phyloP scores from a whole-genome alignment of 257 asterid species.

The Salvia rosmarinus region DNA sequence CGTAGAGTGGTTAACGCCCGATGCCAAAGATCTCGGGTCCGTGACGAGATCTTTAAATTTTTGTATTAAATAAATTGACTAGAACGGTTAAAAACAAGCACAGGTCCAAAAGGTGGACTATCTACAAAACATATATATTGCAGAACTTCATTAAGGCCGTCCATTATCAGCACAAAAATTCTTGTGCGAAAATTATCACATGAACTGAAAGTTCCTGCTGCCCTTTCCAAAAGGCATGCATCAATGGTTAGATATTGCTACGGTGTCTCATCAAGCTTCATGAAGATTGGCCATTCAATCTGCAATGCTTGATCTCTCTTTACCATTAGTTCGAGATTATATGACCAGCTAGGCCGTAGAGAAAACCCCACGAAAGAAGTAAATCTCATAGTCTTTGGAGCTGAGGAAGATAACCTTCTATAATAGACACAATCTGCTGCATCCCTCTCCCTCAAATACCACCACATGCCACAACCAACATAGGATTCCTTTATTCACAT shows the following conservation, averaged over 20 bases:
- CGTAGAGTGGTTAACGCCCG: too few species aligned
- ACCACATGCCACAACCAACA: not conserved
- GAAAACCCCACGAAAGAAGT: not conserved
- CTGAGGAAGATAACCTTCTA: not conserved
- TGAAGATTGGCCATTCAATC: not conserved
- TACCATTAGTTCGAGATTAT: not conserved
- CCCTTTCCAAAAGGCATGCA: not conserved
- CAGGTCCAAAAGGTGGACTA: not conserved
- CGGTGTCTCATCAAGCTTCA: not conserved
- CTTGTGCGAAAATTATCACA: not conserved
- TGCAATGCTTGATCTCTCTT: conserved; percentile 13
- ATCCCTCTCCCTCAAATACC: not conserved
- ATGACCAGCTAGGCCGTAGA: not conserved
- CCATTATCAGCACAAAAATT: not conserved
- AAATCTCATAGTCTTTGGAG: not conserved
- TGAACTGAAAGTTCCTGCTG: not conserved
- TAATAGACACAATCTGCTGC: conserved; percentile 13
- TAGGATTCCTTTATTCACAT: not conserved
- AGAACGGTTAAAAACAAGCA: too few species aligned
- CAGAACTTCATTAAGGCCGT: not conserved
- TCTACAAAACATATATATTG: not conserved
- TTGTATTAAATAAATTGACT: too few species aligned
- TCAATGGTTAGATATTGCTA: not conserved
- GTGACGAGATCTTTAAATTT: too few species aligned
- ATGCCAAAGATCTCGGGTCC: too few species aligned